A percentile compares a stretch with the other conserved stretches of the same genome.
Conservation (phyloP, 768 basidiomycete species). For the Trametes meyenii region DNA sequence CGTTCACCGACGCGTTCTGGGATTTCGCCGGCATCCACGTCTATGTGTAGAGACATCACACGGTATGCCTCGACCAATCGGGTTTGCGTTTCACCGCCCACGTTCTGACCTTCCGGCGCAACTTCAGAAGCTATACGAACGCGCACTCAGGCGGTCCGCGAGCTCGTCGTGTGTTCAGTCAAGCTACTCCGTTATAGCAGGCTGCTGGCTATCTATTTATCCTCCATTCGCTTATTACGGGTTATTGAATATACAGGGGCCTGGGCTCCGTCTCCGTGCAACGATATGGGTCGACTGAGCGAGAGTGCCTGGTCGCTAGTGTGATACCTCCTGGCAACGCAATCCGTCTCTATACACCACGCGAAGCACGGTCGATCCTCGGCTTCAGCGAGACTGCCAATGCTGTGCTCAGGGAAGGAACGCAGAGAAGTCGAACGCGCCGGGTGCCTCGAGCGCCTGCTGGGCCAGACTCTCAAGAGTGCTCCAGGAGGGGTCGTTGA, state of each 20-base stretch:
- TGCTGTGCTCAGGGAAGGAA: constrained; percentile 18
- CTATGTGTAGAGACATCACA: constrained; percentile 39
- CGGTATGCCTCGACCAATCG: not conserved
- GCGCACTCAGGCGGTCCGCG: not conserved
- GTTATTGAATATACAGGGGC: constrained; percentile 6
- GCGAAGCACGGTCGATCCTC: too few relatives aligned
- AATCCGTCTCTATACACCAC: too few relatives aligned
- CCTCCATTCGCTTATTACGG: not conserved
- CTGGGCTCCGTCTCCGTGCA: constrained; percentile 1
- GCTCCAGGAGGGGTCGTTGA: constrained; percentile 26
- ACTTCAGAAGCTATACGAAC: constrained; percentile 3
- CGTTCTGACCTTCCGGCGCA: not conserved
- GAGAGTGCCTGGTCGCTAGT: not conserved
- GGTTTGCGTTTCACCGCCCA: not conserved
- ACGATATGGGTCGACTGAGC: not conserved
- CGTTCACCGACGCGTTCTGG: constrained; percentile 73
- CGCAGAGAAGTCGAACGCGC: constrained; percentile 30
- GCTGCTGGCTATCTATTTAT: constrained; percentile 3
- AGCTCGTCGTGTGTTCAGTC: not conserved
- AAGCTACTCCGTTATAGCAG: not conserved
- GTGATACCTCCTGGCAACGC: not conserved
- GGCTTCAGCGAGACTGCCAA: too few relatives aligned
- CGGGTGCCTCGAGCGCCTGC: constrained; percentile 19
- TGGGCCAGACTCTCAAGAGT: constrained; percentile 25
- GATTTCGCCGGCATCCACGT: constrained; percentile 63